Conservation (phyloP, 2,329 filamentous ascomycete genomes). For the Ophiosphaerella herpotricha region DNA sequence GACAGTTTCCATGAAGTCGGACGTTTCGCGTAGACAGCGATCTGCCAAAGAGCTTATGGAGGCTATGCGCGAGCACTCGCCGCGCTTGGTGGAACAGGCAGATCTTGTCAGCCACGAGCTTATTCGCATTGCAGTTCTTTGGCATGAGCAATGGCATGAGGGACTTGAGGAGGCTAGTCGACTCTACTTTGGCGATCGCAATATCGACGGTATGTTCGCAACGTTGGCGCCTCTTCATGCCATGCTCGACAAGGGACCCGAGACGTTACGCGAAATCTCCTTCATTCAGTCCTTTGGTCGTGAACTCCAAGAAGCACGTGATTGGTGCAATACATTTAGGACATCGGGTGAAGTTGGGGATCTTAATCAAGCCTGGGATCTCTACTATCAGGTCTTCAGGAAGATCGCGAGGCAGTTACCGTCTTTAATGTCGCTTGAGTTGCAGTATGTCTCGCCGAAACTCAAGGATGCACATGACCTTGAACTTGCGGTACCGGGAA, state of each 20-base stretch:
- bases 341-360: constrained; percentile 89
- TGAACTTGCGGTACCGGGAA: constrained; percentile 93
- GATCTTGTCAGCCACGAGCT: constrained; percentile 95
- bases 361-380: constrained; percentile 97
- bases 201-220: constrained; percentile 96
- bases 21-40: constrained; percentile 79
- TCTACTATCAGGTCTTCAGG: constrained; percentile 98
- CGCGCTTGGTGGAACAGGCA: constrained; percentile 89
- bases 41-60: constrained; percentile 96
- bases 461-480: constrained; percentile 83
- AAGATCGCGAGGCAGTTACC: constrained; percentile 92
- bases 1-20: constrained; percentile 97
- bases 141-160: constrained; percentile 99
- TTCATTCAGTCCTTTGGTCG: constrained; percentile 97
- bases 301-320: constrained; percentile 89
- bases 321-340: constrained; percentile 94
- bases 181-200: constrained; percentile 95
- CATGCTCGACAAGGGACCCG: constrained; percentile 84
- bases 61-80: constrained; percentile 93
- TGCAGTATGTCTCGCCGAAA: constrained; percentile 96
- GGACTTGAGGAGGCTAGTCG: constrained; percentile 94
- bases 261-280: constrained; percentile 93
- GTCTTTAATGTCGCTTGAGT: constrained; percentile 87
- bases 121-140: constrained; percentile 93
- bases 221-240: constrained; percentile 89